A percentile compares a stretch with the other conserved stretches of the same genome.
phyloP scores from a whole-genome alignment of 345 rosid species.

The Schrenkiella parvula region DNA sequence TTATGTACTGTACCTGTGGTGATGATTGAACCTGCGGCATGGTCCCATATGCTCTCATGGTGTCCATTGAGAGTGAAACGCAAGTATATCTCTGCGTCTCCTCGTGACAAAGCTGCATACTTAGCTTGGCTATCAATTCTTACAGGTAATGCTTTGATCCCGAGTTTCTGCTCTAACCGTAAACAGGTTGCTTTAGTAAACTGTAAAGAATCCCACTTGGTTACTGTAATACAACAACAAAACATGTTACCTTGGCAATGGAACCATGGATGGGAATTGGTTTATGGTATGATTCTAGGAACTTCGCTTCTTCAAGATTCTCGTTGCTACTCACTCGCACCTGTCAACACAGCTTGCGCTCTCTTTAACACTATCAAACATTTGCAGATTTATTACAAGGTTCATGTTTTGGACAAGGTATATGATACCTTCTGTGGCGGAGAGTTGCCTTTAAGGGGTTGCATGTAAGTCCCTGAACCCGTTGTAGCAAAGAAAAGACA shows the following conservation, averaged over 20 bases:
- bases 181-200: background rate
- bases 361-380: background rate
- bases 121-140: constrained; percentile 96
- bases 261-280: constrained; percentile 69
- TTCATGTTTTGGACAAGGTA: constrained; percentile 13
- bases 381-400: background rate
- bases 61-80: constrained; percentile 79
- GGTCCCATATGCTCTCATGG: constrained; percentile 96
- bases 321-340: constrained; percentile 68
- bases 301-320: constrained; percentile 77
- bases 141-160: constrained; percentile 79
- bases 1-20: constrained; percentile 57
- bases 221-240: constrained; percentile 10
- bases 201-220: background rate
- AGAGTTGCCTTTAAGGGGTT: constrained; percentile 54
- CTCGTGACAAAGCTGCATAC: constrained; percentile 80
- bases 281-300: constrained; percentile 83
- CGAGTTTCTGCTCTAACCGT: constrained; percentile 61
- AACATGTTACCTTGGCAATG: constrained; percentile 53
- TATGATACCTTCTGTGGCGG: constrained; percentile 52
- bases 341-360: constrained; percentile 34
- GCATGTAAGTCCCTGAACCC: constrained; percentile 75
- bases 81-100: constrained; percentile 87
- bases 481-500: constrained; percentile 77
- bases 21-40: constrained; percentile 89